A percentile compares a stretch with the other conserved stretches of the same genome.
Conservation (phyloP, 805 yeast species). For the Cyberlindnera americana region DNA sequence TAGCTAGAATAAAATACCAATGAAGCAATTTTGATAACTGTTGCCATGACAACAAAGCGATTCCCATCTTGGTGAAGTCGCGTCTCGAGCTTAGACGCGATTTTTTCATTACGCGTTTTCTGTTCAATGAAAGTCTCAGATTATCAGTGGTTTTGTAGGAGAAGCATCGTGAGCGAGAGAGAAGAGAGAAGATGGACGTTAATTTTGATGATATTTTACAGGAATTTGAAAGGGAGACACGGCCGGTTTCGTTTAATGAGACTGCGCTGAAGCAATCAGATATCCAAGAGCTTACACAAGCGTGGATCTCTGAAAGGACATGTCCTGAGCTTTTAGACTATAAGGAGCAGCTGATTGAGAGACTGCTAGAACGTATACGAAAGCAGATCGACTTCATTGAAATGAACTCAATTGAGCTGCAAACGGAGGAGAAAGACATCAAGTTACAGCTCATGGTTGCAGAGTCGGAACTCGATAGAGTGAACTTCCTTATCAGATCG, state of each 20-base stretch:
- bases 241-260: conserved; percentile 27
- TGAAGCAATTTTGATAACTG: no score
- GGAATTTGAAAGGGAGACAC: conserved; percentile 54
- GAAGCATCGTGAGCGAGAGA: no score
- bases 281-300: conserved; percentile 44
- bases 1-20: no score
- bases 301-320: conserved; percentile 83
- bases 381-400: conserved; percentile 74
- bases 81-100: no score
- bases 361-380: conserved; percentile 57
- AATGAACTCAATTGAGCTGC: conserved; percentile 72
- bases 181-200: conserved; percentile 31
- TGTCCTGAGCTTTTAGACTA: conserved; percentile 85
- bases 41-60: no score
- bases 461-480: conserved; percentile 88
- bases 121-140: no score
- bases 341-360: conserved; percentile 53
- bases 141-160: no score
- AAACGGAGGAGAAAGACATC: conserved; percentile 58
- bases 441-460: conserved; percentile 79
- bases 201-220: conserved; percentile 68
- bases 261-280: conserved; percentile 33
- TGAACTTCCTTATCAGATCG: conserved; percentile 75
- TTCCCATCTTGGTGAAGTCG: no score
- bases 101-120: no score